phyloP scores from a whole-genome alignment of 2,329 filamentous ascomycete genomes.

The Teratosphaeria zuluensis region DNA sequence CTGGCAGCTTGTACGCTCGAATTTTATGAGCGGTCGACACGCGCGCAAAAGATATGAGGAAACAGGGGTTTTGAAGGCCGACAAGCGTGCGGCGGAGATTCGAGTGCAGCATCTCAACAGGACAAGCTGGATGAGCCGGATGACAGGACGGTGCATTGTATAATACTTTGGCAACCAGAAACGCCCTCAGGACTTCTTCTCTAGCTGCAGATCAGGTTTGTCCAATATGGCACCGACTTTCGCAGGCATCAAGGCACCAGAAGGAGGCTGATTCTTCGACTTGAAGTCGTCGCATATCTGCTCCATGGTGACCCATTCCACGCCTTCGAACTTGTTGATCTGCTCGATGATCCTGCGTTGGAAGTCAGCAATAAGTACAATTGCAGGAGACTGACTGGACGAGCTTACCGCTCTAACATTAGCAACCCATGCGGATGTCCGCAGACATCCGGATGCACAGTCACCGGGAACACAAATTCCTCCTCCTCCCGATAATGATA shows the following conservation, averaged over 20 bases:
- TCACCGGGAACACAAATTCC: constrained; percentile 68
- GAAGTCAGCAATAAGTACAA: not conserved
- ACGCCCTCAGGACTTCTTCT: constrained; percentile 14
- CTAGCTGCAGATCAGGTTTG: constrained; percentile 25
- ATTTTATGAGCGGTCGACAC: constrained; percentile 65
- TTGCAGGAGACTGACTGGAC: no score
- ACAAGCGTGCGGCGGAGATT: not conserved
- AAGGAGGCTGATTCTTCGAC: constrained; percentile 48
- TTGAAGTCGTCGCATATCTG: constrained; percentile 67
- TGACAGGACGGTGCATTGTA: not conserved
- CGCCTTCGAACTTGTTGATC: constrained; percentile 54
- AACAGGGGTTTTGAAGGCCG: not conserved
- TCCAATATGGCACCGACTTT: constrained; percentile 44
- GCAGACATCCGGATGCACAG: constrained; percentile 64
- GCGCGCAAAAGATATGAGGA: constrained; percentile 17
- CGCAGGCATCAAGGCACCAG: constrained; percentile 53
- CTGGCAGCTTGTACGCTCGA: constrained; percentile 83
- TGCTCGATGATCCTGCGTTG: constrained; percentile 52
- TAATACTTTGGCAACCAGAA: not conserved
- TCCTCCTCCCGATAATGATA: constrained; percentile 72
- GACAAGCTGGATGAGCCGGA: not conserved
- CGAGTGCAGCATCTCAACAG: not conserved
- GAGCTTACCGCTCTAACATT: constrained; percentile 57
- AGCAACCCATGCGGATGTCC: constrained; percentile 62
- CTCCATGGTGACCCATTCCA: constrained; percentile 61